These are phyloP conservation scores for Warburgia ugandensis DNA, from an alignment of 164 flowering plant species.

Conservation along the genomic window DNA sequence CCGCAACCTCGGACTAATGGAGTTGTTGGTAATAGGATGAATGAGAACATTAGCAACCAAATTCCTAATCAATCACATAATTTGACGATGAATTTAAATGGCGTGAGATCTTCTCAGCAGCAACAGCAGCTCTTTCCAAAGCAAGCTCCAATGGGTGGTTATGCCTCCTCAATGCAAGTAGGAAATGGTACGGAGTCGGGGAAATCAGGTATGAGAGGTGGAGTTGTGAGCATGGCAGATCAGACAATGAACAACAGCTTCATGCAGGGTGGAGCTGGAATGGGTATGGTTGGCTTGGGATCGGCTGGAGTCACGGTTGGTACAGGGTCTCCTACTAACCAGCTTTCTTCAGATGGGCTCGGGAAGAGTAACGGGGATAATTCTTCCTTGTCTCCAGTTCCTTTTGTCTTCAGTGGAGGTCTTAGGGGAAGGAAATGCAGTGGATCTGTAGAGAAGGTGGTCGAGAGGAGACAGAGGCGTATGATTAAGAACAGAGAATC, in stretches of 20 bases:
- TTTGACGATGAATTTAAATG: constrained; percentile 16
- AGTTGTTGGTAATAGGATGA: constrained; percentile 6
- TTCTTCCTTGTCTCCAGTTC: constrained; percentile 74
- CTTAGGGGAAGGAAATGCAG: constrained; percentile 47
- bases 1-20: constrained; percentile 15
- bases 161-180: constrained; percentile 34
- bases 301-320: constrained; percentile 34
- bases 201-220: constrained; percentile 40
- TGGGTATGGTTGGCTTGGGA: constrained; percentile 57
- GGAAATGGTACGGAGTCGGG: constrained; percentile 32
- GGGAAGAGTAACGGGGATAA: constrained; percentile 69
- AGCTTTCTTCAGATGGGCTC: constrained; percentile 63
- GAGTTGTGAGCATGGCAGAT: constrained; percentile 43
- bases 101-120: constrained; percentile 19
- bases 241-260: constrained; percentile 27
- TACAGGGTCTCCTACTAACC: constrained; percentile 56
- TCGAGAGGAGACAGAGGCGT: constrained; percentile 85
- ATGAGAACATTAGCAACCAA: constrained; percentile 9
- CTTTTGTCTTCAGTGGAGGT: constrained; percentile 58
- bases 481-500: constrained; percentile 96
- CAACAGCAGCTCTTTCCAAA: constrained; percentile 31
- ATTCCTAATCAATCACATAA: constrained; percentile 18
- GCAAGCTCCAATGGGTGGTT: constrained; percentile 33
- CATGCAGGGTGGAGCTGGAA: constrained; percentile 36
- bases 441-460: constrained; percentile 67